phyloP scores from a whole-genome alignment of 768 basidiomycete species.

The Dictyophora rubrovolvata region DNA sequence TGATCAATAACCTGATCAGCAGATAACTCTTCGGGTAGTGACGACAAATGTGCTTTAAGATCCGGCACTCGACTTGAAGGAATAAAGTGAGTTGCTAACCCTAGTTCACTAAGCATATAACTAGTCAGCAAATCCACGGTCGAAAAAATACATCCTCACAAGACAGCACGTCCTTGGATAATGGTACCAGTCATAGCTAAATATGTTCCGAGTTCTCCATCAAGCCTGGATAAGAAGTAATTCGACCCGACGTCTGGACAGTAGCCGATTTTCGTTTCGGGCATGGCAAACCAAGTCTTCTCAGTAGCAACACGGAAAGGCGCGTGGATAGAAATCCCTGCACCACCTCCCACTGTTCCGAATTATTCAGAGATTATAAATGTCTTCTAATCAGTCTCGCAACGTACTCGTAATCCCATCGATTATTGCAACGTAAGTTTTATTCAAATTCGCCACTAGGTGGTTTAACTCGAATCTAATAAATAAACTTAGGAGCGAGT shows the following conservation, averaged over 20 bases:
- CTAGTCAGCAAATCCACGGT: not conserved
- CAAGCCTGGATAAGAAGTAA: constrained; percentile 80
- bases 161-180: constrained; percentile 71
- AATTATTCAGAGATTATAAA: constrained; percentile 2
- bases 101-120: constrained; percentile 55
- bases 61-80: constrained; percentile 64
- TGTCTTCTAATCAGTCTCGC: constrained; percentile 4
- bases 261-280: constrained; percentile 89
- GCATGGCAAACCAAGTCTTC: constrained; percentile 89
- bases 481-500: constrained; percentile 8
- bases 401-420: constrained; percentile 85
- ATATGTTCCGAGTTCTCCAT: constrained; percentile 92
- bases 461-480: constrained; percentile 74
- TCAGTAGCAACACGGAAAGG: constrained; percentile 91
- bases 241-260: constrained; percentile 90
- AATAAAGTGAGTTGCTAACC: constrained; percentile 90
- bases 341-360: constrained; percentile 84
- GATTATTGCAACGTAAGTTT: constrained; percentile 86
- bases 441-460: constrained; percentile 54
- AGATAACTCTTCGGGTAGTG: constrained; percentile 24
- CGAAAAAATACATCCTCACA: constrained; percentile 41
- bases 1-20: constrained; percentile 29
- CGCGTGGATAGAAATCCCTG: constrained; percentile 76
- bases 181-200: constrained; percentile 73
- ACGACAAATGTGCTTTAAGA: constrained; percentile 58